Conservation (phyloP, 2,329 filamentous ascomycete species). For the Penicillium sp. region DNA sequence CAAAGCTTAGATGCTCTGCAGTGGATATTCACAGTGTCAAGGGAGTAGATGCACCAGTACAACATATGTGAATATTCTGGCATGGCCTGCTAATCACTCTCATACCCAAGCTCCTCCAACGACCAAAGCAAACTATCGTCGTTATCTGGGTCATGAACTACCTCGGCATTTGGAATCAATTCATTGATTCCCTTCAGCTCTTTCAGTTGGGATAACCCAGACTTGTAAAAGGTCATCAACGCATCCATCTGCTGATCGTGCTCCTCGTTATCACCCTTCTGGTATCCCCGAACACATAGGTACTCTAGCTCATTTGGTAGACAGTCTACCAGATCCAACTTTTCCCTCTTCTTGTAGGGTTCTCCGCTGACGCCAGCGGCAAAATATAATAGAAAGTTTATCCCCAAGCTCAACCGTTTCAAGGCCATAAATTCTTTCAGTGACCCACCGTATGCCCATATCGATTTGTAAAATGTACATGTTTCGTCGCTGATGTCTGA, state of each 20-base stretch:
- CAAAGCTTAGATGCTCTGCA: background rate
- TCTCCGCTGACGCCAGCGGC: slow-evolving; percentile 2
- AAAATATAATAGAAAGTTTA: slow-evolving; percentile 20
- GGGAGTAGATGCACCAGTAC: background rate
- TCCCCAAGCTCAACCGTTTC: slow-evolving; percentile 19
- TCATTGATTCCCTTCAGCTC: slow-evolving; percentile 13
- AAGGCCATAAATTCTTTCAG: slow-evolving; percentile 21
- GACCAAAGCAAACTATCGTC: slow-evolving; percentile 5
- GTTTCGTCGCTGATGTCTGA: background rate
- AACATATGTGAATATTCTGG: background rate
- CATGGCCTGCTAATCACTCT: background rate
- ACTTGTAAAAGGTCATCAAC: slow-evolving; percentile 4
- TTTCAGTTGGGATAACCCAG: slow-evolving; percentile 7
- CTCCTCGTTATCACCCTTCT: slow-evolving; percentile 5
- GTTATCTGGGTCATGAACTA: slow-evolving; percentile 8
- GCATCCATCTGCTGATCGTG: slow-evolving; percentile 14
- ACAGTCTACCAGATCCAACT: background rate
- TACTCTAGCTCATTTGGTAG: slow-evolving; percentile 20
- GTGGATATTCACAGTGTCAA: background rate
- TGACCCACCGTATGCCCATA: slow-evolving; percentile 14
- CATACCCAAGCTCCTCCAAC: background rate
- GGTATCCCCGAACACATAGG: slow-evolving; percentile 20
- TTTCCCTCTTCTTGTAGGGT: background rate
- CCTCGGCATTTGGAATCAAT: slow-evolving; percentile 11
- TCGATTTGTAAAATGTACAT: background rate